These are phyloP conservation scores for Volvariella volvacea DNA, from an alignment of 1,284 basidiomycete genomes.

Conservation along the genomic window DNA sequence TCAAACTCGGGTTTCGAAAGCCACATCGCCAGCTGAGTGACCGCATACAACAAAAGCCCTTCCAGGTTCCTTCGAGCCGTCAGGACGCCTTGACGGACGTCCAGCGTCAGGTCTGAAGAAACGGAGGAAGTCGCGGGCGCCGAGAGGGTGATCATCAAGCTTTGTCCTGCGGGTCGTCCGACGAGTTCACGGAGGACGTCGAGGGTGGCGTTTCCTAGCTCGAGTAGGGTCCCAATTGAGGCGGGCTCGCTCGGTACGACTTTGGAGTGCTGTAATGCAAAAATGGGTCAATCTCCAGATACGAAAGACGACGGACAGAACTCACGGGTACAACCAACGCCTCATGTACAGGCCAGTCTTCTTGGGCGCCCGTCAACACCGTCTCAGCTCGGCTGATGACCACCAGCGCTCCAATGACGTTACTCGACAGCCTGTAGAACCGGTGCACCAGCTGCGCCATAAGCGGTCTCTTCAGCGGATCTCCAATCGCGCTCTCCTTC, in stretches of 20 bases:
- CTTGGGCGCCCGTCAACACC: conserved; percentile 58
- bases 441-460: conserved; percentile 64
- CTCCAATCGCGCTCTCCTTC: conserved; percentile 45
- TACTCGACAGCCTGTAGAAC: conserved; percentile 63
- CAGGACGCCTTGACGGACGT: conserved; percentile 47
- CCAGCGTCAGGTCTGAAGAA: conserved; percentile 37
- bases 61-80: conserved; percentile 62
- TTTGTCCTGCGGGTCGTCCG: conserved; percentile 48
- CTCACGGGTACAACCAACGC: conserved; percentile 71
- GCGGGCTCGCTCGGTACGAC: conserved; percentile 72
- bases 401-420: conserved; percentile 64
- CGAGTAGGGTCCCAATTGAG: conserved; percentile 73
- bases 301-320: conserved; percentile 14
- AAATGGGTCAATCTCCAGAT: conserved; percentile 8
- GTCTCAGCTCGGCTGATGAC: conserved; percentile 65
- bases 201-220: conserved; percentile 65
- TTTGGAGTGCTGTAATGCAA: conserved; percentile 59
- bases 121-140: conserved; percentile 21
- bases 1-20: conserved; percentile 64
- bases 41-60: conserved; percentile 63
- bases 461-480: conserved; percentile 62
- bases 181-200: conserved; percentile 63
- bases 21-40: conserved; percentile 75
- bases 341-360: conserved; percentile 65
- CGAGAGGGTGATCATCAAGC: conserved; percentile 27